phyloP scores from a whole-genome alignment of 2,329 filamentous ascomycete species.

The Ilyonectria destructans region DNA sequence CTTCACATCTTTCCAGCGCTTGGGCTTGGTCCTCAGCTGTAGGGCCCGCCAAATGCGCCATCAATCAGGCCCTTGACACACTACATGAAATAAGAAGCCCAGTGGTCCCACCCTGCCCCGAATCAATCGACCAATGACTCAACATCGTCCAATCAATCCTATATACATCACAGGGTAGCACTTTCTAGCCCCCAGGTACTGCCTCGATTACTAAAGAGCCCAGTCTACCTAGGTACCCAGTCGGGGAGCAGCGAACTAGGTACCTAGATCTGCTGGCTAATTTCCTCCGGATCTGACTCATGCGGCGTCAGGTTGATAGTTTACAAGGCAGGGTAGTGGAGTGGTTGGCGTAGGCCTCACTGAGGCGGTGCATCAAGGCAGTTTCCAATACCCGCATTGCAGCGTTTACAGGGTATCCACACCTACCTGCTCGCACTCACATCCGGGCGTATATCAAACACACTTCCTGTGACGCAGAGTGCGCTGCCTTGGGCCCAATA shows the following conservation, averaged over 20 bases:
- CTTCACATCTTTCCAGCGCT: constrained; percentile 2
- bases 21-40: constrained; percentile 9
- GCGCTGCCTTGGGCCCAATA: background rate
- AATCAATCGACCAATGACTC: constrained; percentile 26
- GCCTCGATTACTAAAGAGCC: background rate
- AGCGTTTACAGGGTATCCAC: background rate
- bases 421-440: background rate
- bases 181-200: background rate
- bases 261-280: background rate
- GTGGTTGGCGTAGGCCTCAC: constrained; percentile 6
- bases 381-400: constrained; percentile 37
- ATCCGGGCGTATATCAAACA: background rate
- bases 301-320: constrained; percentile 15
- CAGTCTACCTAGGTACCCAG: background rate
- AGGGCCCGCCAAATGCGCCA: constrained; percentile 25
- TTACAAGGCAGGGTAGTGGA: background rate
- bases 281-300: constrained; percentile 42
- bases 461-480: background rate
- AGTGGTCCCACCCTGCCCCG: background rate
- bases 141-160: background rate
- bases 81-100: background rate
- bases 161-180: background rate
- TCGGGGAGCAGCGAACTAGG: background rate
- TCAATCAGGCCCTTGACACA: background rate
- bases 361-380: constrained; percentile 50